These are phyloP conservation scores for Penicillium brevicompactum DNA, from an alignment of 2,329 filamentous ascomycete genomes.

Conservation along the genomic window DNA sequence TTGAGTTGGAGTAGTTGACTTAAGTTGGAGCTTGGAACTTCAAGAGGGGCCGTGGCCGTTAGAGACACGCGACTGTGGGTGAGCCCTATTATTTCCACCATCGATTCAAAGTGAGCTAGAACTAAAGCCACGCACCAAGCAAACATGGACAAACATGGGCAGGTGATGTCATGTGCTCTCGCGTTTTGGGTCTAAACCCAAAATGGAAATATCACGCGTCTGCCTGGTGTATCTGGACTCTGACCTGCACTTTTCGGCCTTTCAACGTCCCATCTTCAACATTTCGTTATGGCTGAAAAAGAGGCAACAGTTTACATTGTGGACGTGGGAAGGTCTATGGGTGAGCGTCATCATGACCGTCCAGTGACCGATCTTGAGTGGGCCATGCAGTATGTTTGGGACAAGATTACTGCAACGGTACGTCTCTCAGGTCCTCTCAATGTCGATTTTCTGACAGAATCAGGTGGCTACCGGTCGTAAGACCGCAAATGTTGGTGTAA, in stretches of 20 bases:
- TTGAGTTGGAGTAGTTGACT: not conserved
- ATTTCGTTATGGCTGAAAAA: constrained; percentile 77
- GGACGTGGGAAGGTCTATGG: constrained; percentile 87
- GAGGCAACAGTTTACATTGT: constrained; percentile 91
- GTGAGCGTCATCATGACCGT: constrained; percentile 68
- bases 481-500: constrained; percentile 73
- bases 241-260: constrained; percentile 8
- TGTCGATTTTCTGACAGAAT: not conserved
- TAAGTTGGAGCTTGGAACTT: not conserved
- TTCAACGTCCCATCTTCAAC: constrained; percentile 5
- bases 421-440: constrained; percentile 29
- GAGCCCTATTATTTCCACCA: constrained; percentile 11
- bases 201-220: constrained; percentile 46
- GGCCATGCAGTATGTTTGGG: constrained; percentile 91
- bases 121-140: constrained; percentile 1
- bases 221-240: constrained; percentile 33
- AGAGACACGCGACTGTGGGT: not conserved
- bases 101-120: not conserved
- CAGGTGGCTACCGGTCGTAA: constrained; percentile 69
- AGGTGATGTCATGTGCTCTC: constrained; percentile 45
- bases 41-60: constrained; percentile 1
- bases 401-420: constrained; percentile 79
- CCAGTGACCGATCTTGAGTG: constrained; percentile 81
- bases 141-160: constrained; percentile 6
- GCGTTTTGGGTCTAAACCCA: constrained; percentile 34